phyloP scores from a whole-genome alignment of 139 green algal species.

The Chlorella vulgaris region DNA sequence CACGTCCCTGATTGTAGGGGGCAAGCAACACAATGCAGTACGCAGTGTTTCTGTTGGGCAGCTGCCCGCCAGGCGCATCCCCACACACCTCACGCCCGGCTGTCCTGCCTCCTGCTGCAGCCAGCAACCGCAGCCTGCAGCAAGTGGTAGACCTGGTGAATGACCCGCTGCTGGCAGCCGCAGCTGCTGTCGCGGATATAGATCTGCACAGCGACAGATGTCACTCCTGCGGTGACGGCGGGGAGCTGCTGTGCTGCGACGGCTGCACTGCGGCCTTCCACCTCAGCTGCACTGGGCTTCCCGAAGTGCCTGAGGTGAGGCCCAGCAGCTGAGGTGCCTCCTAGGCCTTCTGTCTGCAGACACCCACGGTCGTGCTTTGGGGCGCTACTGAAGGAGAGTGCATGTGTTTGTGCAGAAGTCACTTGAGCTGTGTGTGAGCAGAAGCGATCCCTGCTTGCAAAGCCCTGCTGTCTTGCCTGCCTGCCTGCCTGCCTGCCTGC shows the following conservation, averaged over 20 bases:
- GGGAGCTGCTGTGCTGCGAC: slow-evolving; percentile 54
- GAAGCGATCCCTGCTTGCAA: background rate
- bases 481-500: background rate
- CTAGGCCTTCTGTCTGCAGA: too few relatives aligned
- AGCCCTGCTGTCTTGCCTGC: background rate
- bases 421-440: too few relatives aligned
- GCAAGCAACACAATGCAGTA: too few relatives aligned
- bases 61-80: too few relatives aligned
- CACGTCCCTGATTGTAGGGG: too few relatives aligned
- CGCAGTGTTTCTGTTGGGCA: too few relatives aligned
- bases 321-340: background rate
- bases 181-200: slow-evolving; percentile 23
- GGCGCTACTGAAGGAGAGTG: too few relatives aligned
- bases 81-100: too few relatives aligned
- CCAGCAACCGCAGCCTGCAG: slow-evolving; percentile 37
- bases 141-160: slow-evolving; percentile 44
- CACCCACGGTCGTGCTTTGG: too few relatives aligned
- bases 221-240: slow-evolving; percentile 39
- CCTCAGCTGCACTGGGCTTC: slow-evolving; percentile 38
- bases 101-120: background rate
- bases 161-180: slow-evolving; percentile 16
- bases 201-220: slow-evolving; percentile 57
- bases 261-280: slow-evolving; percentile 49
- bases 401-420: background rate
- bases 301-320: slow-evolving; percentile 8